Percentiles rank a stretch among this genome's conserved stretches.
These are phyloP conservation scores for Sclerospora graminicola DNA, from an alignment of 352 stramenopile species.

Conservation along the genomic window DNA sequence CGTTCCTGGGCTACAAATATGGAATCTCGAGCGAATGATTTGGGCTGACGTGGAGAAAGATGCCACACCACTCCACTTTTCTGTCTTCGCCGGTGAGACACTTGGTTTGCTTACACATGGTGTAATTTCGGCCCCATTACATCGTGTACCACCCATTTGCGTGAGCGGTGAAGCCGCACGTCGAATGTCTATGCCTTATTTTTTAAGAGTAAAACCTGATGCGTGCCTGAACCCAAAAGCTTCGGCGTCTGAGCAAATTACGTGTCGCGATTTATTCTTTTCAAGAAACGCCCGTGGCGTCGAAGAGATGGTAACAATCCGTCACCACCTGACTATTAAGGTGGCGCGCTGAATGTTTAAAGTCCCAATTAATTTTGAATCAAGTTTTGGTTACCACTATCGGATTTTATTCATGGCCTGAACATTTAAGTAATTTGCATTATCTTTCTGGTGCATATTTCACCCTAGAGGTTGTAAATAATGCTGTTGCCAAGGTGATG, in stretches of 20 bases:
- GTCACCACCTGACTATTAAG: conserved; percentile 39
- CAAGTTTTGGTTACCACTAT: too few relatives aligned
- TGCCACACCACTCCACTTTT: conserved; percentile 51
- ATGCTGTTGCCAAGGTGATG: conserved; percentile 65
- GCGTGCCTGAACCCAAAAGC: conserved; percentile 49
- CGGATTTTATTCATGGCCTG: too few relatives aligned
- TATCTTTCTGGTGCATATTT: conserved; percentile 3
- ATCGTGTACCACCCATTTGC: conserved; percentile 64
- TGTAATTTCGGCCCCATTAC: conserved; percentile 53
- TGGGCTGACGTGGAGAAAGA: conserved; percentile 71
- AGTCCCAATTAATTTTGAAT: too few relatives aligned
- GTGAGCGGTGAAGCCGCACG: conserved; percentile 44
- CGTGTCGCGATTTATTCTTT: conserved; percentile 61
- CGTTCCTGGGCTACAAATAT: conserved; percentile 72
- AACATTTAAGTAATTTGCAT: conserved; percentile 1
- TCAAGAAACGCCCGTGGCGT: conserved; percentile 72
- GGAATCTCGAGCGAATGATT: conserved; percentile 76
- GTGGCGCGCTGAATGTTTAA: too few relatives aligned
- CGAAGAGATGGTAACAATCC: conserved; percentile 29
- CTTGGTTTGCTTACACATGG: conserved; percentile 67
- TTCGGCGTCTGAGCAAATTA: conserved; percentile 27
- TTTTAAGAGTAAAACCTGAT: conserved; percentile 47
- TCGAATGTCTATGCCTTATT: conserved; percentile 84
- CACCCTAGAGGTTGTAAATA: conserved; percentile 48
- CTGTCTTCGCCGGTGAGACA: conserved; percentile 73